A percentile compares a stretch with the other conserved stretches of the same genome.
These are phyloP conservation scores for Pneumocystis carinii DNA, from an alignment of 1,139 yeast species.

Conservation along the genomic window DNA sequence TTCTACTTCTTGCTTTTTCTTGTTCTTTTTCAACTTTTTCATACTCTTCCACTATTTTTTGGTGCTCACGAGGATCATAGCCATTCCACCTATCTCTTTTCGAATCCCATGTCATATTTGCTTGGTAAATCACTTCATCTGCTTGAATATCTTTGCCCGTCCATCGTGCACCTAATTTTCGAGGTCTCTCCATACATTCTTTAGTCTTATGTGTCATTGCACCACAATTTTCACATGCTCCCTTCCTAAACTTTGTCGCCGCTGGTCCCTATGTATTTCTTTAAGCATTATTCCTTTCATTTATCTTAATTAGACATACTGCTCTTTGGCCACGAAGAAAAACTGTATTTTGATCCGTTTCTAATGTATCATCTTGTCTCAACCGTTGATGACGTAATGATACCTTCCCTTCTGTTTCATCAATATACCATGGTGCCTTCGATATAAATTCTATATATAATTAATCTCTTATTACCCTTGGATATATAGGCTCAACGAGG, in stretches of 20 bases:
- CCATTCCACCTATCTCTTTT: constrained; percentile 74
- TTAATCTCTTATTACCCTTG: constrained; percentile 19
- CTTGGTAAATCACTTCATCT: constrained; percentile 21
- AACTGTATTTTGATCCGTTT: constrained; percentile 20
- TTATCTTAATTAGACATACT: neutral
- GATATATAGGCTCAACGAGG: constrained; percentile 17
- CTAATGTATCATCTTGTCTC: constrained; percentile 16
- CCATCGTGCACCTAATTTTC: constrained; percentile 28
- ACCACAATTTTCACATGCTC: constrained; percentile 42
- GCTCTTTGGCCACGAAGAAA: constrained; percentile 21
- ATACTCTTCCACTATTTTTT: constrained; percentile 35
- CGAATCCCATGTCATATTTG: constrained; percentile 37
- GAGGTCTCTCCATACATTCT: constrained; percentile 41
- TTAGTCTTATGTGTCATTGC: constrained; percentile 31
- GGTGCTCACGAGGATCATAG: constrained; percentile 46
- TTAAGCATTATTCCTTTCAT: constrained; percentile 7
- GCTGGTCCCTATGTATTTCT: constrained; percentile 15
- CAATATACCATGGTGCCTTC: constrained; percentile 39
- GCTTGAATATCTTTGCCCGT: constrained; percentile 21
- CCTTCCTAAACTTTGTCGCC: constrained; percentile 26
- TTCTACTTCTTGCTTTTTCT: constrained; percentile 14
- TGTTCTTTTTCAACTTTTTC: constrained; percentile 26
- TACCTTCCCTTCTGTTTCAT: constrained; percentile 22
- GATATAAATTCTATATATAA: constrained; percentile 35
- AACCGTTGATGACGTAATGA: constrained; percentile 40